These are phyloP conservation scores for Torulaspora maleeae DNA, from an alignment of 805 yeast species.

Conservation along the genomic window DNA sequence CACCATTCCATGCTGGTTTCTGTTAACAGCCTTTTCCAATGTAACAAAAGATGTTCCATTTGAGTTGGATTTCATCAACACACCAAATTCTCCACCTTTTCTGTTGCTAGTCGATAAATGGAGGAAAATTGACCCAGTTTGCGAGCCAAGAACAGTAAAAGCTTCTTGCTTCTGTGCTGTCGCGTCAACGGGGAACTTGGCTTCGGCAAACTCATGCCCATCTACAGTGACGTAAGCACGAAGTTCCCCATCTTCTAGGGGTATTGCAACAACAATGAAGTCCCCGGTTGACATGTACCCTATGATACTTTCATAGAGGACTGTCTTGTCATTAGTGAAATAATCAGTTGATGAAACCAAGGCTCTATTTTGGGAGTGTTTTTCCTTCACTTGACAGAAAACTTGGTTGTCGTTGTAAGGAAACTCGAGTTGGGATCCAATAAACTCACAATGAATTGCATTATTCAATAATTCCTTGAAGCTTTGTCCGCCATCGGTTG, in stretches of 20 bases:
- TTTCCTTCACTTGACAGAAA: conserved; percentile 53
- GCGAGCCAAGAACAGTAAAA: conserved; percentile 74
- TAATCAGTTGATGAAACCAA: conserved; percentile 52
- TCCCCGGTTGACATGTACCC: conserved; percentile 72
- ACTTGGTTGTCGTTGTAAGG: conserved; percentile 49
- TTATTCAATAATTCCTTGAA: conserved; percentile 53
- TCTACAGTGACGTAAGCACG: conserved; percentile 73
- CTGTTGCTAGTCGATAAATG: conserved; percentile 68
- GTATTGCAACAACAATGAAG: conserved; percentile 67
- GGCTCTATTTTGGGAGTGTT: conserved; percentile 29
- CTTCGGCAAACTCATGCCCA: conserved; percentile 72
- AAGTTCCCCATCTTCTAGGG: conserved; percentile 47
- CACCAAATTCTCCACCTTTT: conserved; percentile 59
- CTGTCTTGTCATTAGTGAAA: conserved; percentile 40
- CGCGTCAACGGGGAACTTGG: conserved; percentile 65
- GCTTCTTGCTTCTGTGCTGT: conserved; percentile 58
- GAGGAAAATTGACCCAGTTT: conserved; percentile 66
- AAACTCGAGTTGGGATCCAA: conserved; percentile 47
- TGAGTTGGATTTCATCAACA: conserved; percentile 79
- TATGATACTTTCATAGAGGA: conserved; percentile 52
- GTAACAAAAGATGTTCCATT: conserved; percentile 84
- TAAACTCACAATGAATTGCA: conserved; percentile 61
- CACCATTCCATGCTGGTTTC: conserved; percentile 68
- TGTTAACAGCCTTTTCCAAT: conserved; percentile 64
- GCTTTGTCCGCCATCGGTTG: conserved; percentile 61